phyloP scores from a whole-genome alignment of 768 basidiomycete genomes.

The Collybia sordida region DNA sequence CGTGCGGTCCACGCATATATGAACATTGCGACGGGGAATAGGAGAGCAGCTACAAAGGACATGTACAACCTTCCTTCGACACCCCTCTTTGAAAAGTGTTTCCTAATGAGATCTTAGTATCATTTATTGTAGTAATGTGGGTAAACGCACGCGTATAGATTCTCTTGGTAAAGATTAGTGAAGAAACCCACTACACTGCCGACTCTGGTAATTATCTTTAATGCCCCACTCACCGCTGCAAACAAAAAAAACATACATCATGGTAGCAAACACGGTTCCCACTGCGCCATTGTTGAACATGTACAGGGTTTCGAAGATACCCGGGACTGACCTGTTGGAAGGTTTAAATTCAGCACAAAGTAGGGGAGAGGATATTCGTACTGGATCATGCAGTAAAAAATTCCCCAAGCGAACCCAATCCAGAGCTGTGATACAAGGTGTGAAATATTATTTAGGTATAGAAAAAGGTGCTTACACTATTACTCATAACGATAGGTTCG shows the following conservation, averaged over 20 bases:
- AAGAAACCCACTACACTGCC: slow-evolving; percentile 52
- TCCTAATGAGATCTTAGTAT: slow-evolving; percentile 17
- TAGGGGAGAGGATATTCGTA: slow-evolving; percentile 19
- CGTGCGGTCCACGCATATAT: slow-evolving; percentile 72
- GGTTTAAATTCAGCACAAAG: not conserved
- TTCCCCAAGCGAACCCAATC: slow-evolving; percentile 77
- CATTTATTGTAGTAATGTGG: not conserved
- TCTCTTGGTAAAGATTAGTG: slow-evolving; percentile 47
- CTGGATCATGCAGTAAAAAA: slow-evolving; percentile 68
- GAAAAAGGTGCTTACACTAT: slow-evolving; percentile 49
- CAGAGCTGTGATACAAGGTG: slow-evolving; percentile 43
- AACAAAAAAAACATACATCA: slow-evolving; percentile 40
- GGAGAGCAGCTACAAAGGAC: slow-evolving; percentile 52
- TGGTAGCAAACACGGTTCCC: slow-evolving; percentile 58
- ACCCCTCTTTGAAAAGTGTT: slow-evolving; percentile 31
- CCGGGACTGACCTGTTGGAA: slow-evolving; percentile 49
- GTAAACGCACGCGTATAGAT: slow-evolving; percentile 42
- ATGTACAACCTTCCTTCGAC: slow-evolving; percentile 62
- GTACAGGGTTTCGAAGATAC: slow-evolving; percentile 58
- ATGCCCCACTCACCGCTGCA: slow-evolving; percentile 1
- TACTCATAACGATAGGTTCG: slow-evolving; percentile 73
- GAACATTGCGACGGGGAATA: slow-evolving; percentile 61
- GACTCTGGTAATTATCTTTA: slow-evolving; percentile 36
- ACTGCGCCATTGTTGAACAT: slow-evolving; percentile 57
- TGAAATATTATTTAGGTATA: not conserved